Conservation (phyloP, 129 eudicot genomes). For the Lactuca sativa region DNA sequence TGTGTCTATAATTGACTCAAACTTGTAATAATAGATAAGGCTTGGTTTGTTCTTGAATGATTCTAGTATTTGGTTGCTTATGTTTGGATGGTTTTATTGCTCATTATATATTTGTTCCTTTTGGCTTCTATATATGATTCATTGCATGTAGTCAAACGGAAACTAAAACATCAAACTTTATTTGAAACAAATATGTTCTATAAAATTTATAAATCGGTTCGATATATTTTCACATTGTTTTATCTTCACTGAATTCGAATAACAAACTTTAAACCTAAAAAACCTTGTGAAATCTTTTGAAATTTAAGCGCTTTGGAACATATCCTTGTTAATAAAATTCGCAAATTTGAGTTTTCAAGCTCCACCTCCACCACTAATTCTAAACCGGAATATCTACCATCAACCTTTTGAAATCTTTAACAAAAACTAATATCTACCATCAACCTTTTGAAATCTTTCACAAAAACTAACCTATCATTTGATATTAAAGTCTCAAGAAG, state of each 20-base stretch:
- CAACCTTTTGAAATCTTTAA: not conserved
- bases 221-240: not conserved
- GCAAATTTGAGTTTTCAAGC: too few relatives aligned
- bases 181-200: not conserved
- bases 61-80: constrained; percentile 27
- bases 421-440: not conserved
- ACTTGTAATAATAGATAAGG: not conserved
- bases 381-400: not conserved
- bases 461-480: not conserved
- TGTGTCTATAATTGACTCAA: not conserved
- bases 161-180: not conserved
- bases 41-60: constrained; percentile 22
- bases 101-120: constrained; percentile 16
- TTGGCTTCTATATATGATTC: constrained; percentile 3
- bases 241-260: not conserved
- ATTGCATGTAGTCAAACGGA: constrained; percentile 2
- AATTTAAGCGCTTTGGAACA: too few relatives aligned
- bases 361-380: too few relatives aligned
- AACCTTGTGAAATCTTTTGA: too few relatives aligned
- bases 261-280: too few relatives aligned
- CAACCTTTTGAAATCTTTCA: not conserved
- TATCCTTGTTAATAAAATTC: too few relatives aligned
- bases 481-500: too few relatives aligned
- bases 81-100: constrained; percentile 29
- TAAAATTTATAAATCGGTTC: not conserved